Evolutionary conservation across 2,329 filamentous ascomycete genomes (phyloP), one percentile per base, ranked within the genome.

Genomic region (Thielaviopsis populi): DNA sequence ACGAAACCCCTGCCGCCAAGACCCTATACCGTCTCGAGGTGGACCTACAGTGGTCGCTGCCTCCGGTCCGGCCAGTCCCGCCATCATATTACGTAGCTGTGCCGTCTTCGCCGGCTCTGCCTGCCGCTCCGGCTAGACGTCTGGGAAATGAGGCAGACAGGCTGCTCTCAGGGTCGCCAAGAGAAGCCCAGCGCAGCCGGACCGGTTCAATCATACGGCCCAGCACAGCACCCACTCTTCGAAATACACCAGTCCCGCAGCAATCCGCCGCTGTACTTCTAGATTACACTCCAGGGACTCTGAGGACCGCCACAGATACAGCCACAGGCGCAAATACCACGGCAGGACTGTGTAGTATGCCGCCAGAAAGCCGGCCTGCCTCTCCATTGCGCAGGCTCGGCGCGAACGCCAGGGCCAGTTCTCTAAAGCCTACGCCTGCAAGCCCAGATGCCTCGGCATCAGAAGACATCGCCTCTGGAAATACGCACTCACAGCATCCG

Each of bases 21-120:
- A 64, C 63, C 30, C 42, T 42, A n/a, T 64, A 64, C 43, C 56
- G 42, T 7, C 56, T 64, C 17, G 56, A 64, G 41, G 22, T 64
- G 7, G 56, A 46, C 53, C 42, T 60, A 2, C 54, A 48, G 11
- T 64, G 63, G 63, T 54, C 56, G 2, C 40, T 64, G 33, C 46
- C 63, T 11, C 8, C 58, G 10, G 30, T 24, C 15, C 30, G 22
- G 17, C 27, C 33, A 17, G 43, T 61, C 42, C 11, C 40, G 27
- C 24, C 30, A 11, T 22, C 61, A 17, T 17, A 33, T 19, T 33
- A 27, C 19, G 22, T 33, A 15, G 10, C 33, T 56, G 53, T 37
- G 30, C 53, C 53, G n/a, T 33, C 53, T 30, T 37, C 53, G 27
- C 30, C 27, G 24, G 30, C 30, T 37, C 11, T 37, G 27, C 4